Base-by-base conservation (phyloP, 495 filamentous ascomycete species). In the Filosporella fistucella region DNA sequence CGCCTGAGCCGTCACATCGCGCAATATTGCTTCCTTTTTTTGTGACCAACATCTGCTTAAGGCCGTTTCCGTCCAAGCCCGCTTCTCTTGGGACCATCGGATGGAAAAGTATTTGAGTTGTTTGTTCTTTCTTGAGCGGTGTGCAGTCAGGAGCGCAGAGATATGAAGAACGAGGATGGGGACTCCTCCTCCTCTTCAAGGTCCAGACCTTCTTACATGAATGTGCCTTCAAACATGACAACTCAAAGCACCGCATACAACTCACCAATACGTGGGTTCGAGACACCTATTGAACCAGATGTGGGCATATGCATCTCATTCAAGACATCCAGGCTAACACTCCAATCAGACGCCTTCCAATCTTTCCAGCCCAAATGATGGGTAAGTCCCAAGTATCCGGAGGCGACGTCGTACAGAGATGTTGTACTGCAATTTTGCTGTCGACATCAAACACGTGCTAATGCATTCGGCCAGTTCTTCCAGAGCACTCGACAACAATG, bases 401-500 rank as follows among this genome's bases (percentile, higher is more conserved):
- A 49, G 45, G 41, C 51, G 51, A 49, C 28, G 45, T 44, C 13
- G 30, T 28, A 54, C 51, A 41, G 4, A 18, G 11, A 54, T 32
- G 17, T 25, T 46, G 28, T 28, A 20, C 28, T 18, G 13, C 41
- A 26, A 18, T 3, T 26, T n/a, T 7, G 2, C 10, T 43, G 6
- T 34, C 18, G 14, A 3, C 24, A 17, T 17, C 9, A 11, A 5
- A 13, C 32, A 4, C 25, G n/a, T 30, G 26, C 41, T 43, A 33
- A 22, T 16, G 22, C 4, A 12, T 47, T 10, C 60, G 16, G 44
- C 41, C 25, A 50, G 37, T 25, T 6, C 24, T 22, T 32, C 41
- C 14, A 23, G 35, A 30, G 32, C 36, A 28, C 45, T 69, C 3
- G 63, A 61, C n/a, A 60, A 64, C 6, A 66, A 59, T 53, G 63